These are phyloP conservation scores for Cercospora zeae-maydis DNA, from an alignment of 2,329 filamentous ascomycete species.

Conservation along the genomic window DNA sequence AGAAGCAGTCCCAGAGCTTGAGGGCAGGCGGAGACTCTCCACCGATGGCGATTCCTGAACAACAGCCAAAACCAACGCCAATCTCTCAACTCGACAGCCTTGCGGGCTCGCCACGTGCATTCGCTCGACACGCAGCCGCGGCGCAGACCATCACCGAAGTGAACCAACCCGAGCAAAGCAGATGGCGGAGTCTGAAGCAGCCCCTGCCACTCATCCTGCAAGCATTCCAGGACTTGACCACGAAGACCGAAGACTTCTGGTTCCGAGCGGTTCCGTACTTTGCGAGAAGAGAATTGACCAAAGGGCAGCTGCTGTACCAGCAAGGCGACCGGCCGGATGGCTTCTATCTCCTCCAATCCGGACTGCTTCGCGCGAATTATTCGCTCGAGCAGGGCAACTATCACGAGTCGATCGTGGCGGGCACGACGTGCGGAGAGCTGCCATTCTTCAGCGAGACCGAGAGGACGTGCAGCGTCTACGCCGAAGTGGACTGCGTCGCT, in stretches of 20 bases:
- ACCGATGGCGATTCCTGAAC: conserved; percentile 32
- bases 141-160: conserved; percentile 65
- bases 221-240: conserved; percentile 85
- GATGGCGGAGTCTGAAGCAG: conserved; percentile 84
- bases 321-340: conserved; percentile 71
- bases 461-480: conserved; percentile 79
- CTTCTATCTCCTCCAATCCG: conserved; percentile 87
- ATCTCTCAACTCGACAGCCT: conserved; percentile 28
- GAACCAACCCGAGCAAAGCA: conserved; percentile 52
- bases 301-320: conserved; percentile 71
- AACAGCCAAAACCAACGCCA: conserved; percentile 25
- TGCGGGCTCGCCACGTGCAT: conserved; percentile 73
- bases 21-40: conserved; percentile 48
- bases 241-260: conserved; percentile 93
- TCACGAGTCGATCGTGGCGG: conserved; percentile 87
- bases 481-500: conserved; percentile 65
- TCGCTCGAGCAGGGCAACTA: conserved; percentile 83
- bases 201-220: conserved; percentile 88
- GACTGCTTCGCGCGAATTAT: conserved; percentile 87
- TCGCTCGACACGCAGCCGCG: conserved; percentile 74
- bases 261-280: conserved; percentile 77
- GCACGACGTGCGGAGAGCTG: conserved; percentile 90
- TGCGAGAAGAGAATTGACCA: conserved; percentile 60
- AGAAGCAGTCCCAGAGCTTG: conserved; percentile 38
- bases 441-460: conserved; percentile 92